Evolutionary conservation across 2,329 filamentous ascomycete genomes (phyloP).

Genomic region (Annulohypoxylon truncatum): DNA sequence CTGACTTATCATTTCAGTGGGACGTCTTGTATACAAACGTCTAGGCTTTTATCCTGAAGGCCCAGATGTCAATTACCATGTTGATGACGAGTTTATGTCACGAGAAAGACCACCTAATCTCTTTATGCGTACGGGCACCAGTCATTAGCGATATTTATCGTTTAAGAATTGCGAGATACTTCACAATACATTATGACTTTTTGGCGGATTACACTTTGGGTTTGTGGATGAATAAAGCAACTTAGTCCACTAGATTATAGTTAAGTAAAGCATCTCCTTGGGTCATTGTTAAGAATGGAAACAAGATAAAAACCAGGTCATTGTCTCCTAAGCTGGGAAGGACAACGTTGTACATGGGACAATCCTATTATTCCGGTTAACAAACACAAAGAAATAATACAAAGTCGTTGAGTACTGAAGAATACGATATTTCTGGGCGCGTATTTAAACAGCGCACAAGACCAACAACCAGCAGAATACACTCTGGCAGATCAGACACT

Average conservation of each 20-base stretch:
- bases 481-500: not conserved
- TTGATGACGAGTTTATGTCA: conserved; percentile 57
- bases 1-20: conserved; percentile 52
- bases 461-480: not conserved
- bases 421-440: not conserved
- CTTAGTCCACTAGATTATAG: not conserved
- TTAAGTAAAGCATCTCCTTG: not conserved
- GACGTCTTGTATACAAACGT: conserved; percentile 58
- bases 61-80: conserved; percentile 55
- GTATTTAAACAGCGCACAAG: not conserved
- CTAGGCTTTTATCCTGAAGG: conserved; percentile 59
- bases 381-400: not conserved
- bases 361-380: not conserved
- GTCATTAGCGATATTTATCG: not conserved
- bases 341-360: not conserved
- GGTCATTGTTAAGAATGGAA: not conserved
- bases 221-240: not conserved
- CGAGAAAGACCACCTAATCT: conserved; percentile 57
- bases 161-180: not conserved
- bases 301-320: not conserved
- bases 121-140: conserved; percentile 57
- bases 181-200: not conserved
- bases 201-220: not conserved
- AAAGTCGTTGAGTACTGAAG: not conserved
- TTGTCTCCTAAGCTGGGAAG: not conserved